A percentile compares a stretch with the other conserved stretches of the same genome.
Evolutionary conservation across 352 stramenopile genomes (phyloP).

Genomic region (Globisporangium nagaii): DNA sequence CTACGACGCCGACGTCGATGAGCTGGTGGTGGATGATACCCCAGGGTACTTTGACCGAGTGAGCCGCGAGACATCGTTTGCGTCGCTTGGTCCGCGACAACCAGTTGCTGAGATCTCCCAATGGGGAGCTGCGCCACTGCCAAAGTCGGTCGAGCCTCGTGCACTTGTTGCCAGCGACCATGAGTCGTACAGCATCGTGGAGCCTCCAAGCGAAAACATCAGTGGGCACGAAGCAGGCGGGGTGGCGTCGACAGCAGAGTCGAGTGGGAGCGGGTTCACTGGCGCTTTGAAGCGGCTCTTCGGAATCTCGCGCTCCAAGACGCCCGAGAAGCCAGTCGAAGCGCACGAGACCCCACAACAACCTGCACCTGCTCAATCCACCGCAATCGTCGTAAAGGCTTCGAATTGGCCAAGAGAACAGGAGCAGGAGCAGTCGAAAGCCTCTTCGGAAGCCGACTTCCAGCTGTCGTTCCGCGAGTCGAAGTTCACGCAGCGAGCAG

Average conservation of each 20-base stretch:
- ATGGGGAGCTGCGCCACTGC: conserved; percentile 11
- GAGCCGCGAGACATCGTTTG: neutral
- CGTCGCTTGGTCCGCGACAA: conserved; percentile 15
- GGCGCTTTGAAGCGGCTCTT: conserved; percentile 67
- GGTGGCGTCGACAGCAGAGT: neutral
- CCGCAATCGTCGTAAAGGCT: neutral
- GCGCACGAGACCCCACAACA: neutral
- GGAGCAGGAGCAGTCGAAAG: neutral
- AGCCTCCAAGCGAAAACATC: conserved; percentile 19
- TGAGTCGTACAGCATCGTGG: conserved; percentile 52
- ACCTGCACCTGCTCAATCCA: neutral
- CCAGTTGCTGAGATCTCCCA: conserved; percentile 15
- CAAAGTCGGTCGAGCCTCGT: conserved; percentile 9
- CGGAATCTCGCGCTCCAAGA: conserved; percentile 33
- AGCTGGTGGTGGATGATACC: conserved; percentile 51
- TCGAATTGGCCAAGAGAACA: neutral
- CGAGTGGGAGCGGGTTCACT: conserved; percentile 27
- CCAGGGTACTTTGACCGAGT: conserved; percentile 51
- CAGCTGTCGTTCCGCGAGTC: neutral
- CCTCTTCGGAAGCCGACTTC: neutral
- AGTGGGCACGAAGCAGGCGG: neutral
- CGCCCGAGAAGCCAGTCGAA: neutral
- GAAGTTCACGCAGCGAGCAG: neutral
- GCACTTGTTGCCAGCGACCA: conserved; percentile 17
- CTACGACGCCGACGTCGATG: conserved; percentile 45